phyloP scores from a whole-genome alignment of 257 asterid genomes.

The Solanum stenotomum region DNA sequence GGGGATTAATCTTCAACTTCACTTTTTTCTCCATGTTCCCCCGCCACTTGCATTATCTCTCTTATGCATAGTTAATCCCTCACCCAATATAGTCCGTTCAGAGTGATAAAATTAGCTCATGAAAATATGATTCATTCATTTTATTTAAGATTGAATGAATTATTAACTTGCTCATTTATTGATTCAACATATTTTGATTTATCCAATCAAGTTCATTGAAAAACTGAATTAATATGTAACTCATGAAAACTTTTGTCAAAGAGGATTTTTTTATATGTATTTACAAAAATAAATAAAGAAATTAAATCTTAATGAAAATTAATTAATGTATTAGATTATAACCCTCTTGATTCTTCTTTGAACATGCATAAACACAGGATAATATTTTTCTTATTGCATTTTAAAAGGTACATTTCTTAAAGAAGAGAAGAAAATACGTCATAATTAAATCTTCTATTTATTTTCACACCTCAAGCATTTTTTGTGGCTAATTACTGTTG shows the following conservation, averaged over 20 bases:
- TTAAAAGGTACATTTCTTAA: not conserved
- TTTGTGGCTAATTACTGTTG: not conserved
- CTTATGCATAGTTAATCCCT: not conserved
- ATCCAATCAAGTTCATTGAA: not conserved
- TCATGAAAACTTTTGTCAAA: not conserved
- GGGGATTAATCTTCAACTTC: slow-evolving; percentile 5
- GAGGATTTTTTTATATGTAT: not conserved
- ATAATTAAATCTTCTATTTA: too few species aligned
- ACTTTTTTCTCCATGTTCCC: slow-evolving; percentile 19
- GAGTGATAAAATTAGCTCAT: not conserved
- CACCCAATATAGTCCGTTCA: not conserved
- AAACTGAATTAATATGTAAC: not conserved
- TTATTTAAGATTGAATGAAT: too few species aligned
- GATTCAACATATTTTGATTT: not conserved
- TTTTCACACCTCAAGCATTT: not conserved
- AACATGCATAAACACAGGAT: too few species aligned
- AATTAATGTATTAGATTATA: too few species aligned
- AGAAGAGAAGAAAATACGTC: not conserved
- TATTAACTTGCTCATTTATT: not conserved
- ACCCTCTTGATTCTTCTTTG: not conserved
- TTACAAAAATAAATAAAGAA: not conserved
- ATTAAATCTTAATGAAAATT: not conserved
- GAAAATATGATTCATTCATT: not conserved
- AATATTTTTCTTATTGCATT: not conserved
- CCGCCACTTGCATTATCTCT: slow-evolving; percentile 27